Evolutionary conservation across 106 monocot genomes (phyloP).

Genomic region (Narthecium ossifragum): DNA sequence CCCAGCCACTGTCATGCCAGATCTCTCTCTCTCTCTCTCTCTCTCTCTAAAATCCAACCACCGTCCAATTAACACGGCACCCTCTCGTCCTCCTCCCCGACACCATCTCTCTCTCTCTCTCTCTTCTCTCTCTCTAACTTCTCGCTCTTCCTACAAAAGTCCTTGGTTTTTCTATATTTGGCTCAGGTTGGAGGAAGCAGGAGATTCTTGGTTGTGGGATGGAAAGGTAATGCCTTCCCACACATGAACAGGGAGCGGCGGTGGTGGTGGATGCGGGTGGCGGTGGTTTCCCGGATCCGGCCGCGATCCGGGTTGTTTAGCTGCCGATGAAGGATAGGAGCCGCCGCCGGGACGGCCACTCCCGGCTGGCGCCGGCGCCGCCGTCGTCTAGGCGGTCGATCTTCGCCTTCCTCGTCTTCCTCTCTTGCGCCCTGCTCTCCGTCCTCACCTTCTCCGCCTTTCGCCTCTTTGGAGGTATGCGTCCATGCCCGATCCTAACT

Average conservation of each 20-base stretch:
- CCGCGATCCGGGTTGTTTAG: not conserved
- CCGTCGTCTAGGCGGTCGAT: not conserved
- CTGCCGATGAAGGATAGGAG: not conserved
- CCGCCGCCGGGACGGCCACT: not conserved
- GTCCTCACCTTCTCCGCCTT: constrained; percentile 27
- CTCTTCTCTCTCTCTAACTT: not conserved
- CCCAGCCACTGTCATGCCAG: too few relatives aligned
- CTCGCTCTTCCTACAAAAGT: not conserved
- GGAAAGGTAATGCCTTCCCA: too few relatives aligned
- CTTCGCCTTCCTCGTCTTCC: constrained; percentile 9
- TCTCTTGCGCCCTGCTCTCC: constrained; percentile 19
- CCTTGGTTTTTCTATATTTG: too few relatives aligned
- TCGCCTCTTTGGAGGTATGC: constrained; percentile 27
- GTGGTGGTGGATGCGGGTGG: not conserved
- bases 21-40: too few relatives aligned
- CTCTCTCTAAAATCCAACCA: too few relatives aligned
- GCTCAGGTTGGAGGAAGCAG: too few relatives aligned
- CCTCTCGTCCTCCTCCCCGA: too few relatives aligned
- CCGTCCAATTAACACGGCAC: too few relatives aligned
- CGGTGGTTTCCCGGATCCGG: not conserved
- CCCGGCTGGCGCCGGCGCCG: not conserved
- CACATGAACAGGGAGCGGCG: too few relatives aligned
- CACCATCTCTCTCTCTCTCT: not conserved
- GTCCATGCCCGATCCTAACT: not conserved
- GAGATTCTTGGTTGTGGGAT: too few relatives aligned